These are phyloP conservation scores for Boletellus ananas DNA, from an alignment of 768 basidiomycete species.

Conservation along the genomic window DNA sequence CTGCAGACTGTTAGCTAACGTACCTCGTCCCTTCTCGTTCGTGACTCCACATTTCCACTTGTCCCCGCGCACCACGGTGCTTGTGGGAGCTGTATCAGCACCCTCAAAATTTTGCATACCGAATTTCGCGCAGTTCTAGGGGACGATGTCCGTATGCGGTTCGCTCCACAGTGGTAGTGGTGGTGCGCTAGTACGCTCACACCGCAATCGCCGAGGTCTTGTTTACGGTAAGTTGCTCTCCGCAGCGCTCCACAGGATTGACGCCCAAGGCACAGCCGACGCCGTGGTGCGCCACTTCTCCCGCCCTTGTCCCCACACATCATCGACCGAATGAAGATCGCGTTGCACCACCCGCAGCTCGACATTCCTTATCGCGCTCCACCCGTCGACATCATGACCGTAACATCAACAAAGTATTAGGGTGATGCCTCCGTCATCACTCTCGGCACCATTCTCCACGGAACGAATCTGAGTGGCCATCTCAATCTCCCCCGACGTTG, in stretches of 20 bases:
- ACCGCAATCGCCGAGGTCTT: constrained; percentile 1
- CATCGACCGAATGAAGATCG: constrained; percentile 3
- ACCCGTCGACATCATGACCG: not conserved
- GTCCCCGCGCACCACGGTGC: not conserved
- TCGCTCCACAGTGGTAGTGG: not conserved
- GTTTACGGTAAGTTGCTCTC: constrained; percentile 1
- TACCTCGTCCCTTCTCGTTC: not conserved
- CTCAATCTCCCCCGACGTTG: not conserved
- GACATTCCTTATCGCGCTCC: not conserved
- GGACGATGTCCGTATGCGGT: not conserved
- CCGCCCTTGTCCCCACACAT: not conserved
- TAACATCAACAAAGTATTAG: not conserved
- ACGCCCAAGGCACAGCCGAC: not conserved
- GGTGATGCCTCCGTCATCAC: not conserved
- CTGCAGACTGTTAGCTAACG: not conserved
- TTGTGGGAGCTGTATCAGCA: not conserved
- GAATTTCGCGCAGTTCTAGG: not conserved
- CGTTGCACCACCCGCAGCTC: not conserved
- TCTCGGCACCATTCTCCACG: not conserved
- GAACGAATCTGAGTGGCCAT: not conserved
- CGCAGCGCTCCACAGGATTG: constrained; percentile 19
- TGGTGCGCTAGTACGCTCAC: not conserved
- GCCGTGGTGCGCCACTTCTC: not conserved
- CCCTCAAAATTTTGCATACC: not conserved
- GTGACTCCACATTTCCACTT: not conserved